phyloP scores from a whole-genome alignment of 257 asterid genomes.

The Avicennia marina region DNA sequence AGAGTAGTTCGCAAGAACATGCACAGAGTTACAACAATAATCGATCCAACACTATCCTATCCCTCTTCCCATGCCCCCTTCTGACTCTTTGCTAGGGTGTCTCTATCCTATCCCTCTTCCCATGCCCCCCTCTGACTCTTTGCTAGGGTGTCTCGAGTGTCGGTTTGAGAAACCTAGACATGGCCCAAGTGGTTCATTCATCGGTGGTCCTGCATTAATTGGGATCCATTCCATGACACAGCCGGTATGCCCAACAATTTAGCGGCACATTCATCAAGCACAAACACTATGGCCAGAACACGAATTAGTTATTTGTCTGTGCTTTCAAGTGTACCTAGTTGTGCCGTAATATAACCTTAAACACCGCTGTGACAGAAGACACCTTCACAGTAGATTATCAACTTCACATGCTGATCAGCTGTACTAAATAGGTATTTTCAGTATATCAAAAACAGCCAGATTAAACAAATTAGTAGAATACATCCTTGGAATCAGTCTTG shows the following conservation, averaged over 20 bases:
- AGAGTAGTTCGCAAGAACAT: conserved; percentile 3
- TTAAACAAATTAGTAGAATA: too few relatives aligned
- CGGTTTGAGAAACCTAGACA: background rate
- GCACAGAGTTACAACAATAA: background rate
- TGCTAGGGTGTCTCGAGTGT: too few relatives aligned
- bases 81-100: too few relatives aligned
- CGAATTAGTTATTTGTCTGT: background rate
- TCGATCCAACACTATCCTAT: conserved; percentile 13
- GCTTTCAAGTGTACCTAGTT: too few relatives aligned
- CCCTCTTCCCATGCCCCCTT: conserved; percentile 14
- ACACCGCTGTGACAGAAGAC: background rate
- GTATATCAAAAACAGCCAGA: background rate
- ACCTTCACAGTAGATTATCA: background rate
- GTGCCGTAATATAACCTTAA: background rate
- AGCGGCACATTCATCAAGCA: background rate
- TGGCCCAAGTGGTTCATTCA: background rate
- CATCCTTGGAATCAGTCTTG: background rate
- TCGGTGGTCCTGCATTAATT: background rate
- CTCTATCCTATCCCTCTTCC: background rate
- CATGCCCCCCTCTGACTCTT: background rate
- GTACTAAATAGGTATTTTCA: background rate
- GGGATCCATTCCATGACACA: background rate
- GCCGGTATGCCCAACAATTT: background rate
- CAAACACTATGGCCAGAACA: background rate
- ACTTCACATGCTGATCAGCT: background rate